Percentiles rank a stretch among this genome's conserved stretches.
These are phyloP conservation scores for Coemansia sp. DNA, from an alignment of 192 early-diverging fungal species.

Conservation along the genomic window DNA sequence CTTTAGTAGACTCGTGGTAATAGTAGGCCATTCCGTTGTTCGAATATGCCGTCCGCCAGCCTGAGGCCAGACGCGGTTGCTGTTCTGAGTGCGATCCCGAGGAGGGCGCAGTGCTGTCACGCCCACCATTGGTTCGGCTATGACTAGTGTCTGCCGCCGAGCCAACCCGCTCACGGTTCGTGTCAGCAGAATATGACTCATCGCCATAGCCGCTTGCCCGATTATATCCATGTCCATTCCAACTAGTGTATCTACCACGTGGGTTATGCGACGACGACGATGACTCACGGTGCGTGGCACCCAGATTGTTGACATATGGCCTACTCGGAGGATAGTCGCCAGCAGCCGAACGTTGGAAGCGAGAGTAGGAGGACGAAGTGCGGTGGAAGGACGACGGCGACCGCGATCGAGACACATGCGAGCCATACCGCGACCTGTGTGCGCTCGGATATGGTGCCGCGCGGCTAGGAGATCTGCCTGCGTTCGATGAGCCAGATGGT, in stretches of 20 bases:
- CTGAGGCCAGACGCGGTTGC: conserved; percentile 31
- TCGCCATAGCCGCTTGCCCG: background rate
- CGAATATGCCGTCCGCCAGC: conserved; percentile 49
- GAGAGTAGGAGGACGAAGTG: conserved; percentile 17
- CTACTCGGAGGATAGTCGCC: conserved; percentile 10
- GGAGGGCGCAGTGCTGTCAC: background rate
- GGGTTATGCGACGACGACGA: conserved; percentile 7
- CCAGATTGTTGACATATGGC: conserved; percentile 8
- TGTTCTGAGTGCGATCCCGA: background rate
- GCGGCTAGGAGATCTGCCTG: conserved; percentile 26
- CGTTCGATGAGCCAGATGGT: conserved; percentile 12
- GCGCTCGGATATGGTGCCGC: conserved; percentile 13
- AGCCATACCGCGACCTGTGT: conserved; percentile 21
- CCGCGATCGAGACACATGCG: conserved; percentile 30
- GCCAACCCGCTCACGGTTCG: background rate
- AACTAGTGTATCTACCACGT: conserved; percentile 24
- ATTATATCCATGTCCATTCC: conserved; percentile 11
- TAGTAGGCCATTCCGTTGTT: conserved; percentile 45
- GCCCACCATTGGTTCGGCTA: background rate
- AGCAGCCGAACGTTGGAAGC: conserved; percentile 15
- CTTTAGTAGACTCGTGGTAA: conserved; percentile 53
- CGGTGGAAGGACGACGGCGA: conserved; percentile 24
- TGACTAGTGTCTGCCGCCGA: background rate
- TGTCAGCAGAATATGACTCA: background rate
- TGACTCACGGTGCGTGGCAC: background rate